phyloP scores from a whole-genome alignment of 2,329 filamentous ascomycete species.

The Trichoderma atrobrunneum region DNA sequence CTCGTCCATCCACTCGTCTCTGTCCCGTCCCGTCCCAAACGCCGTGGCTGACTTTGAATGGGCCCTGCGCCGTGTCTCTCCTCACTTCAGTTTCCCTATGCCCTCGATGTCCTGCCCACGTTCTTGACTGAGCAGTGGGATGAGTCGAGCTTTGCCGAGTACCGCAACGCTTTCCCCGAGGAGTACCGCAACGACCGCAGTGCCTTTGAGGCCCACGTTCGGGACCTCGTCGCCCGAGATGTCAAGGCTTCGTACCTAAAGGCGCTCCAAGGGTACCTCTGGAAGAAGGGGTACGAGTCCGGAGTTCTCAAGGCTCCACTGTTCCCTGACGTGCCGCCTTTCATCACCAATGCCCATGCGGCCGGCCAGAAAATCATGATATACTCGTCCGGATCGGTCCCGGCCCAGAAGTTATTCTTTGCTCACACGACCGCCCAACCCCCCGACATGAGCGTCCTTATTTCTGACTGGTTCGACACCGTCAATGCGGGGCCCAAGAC shows the following conservation, averaged over 20 bases:
- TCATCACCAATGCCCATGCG: slow-evolving; percentile 57
- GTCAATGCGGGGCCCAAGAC: slow-evolving; percentile 75
- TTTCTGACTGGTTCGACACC: slow-evolving; percentile 74
- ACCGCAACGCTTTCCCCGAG: slow-evolving; percentile 68
- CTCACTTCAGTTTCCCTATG: slow-evolving; percentile 68
- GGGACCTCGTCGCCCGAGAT: slow-evolving; percentile 67
- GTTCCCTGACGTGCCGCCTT: slow-evolving; percentile 69
- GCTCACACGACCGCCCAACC: slow-evolving; percentile 59
- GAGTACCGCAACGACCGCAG: slow-evolving; percentile 58
- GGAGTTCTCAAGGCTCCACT: slow-evolving; percentile 70
- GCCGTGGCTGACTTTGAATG: slow-evolving; percentile 15
- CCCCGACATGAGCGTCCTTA: slow-evolving; percentile 56
- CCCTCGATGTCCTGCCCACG: slow-evolving; percentile 62
- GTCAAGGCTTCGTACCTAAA: slow-evolving; percentile 77
- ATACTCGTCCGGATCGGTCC: slow-evolving; percentile 78
- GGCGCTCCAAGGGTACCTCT: slow-evolving; percentile 75
- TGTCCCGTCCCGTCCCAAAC: not conserved
- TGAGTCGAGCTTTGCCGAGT: slow-evolving; percentile 59
- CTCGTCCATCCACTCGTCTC: not conserved
- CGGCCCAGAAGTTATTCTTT: slow-evolving; percentile 79
- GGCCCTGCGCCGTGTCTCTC: not conserved
- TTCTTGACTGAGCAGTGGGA: slow-evolving; percentile 67
- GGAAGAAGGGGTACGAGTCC: slow-evolving; percentile 69
- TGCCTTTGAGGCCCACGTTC: slow-evolving; percentile 63
- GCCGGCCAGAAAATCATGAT: slow-evolving; percentile 63